phyloP scores from a whole-genome alignment of 176 grass and related monocot genomes.

The Bonia amplexicaulis region DNA sequence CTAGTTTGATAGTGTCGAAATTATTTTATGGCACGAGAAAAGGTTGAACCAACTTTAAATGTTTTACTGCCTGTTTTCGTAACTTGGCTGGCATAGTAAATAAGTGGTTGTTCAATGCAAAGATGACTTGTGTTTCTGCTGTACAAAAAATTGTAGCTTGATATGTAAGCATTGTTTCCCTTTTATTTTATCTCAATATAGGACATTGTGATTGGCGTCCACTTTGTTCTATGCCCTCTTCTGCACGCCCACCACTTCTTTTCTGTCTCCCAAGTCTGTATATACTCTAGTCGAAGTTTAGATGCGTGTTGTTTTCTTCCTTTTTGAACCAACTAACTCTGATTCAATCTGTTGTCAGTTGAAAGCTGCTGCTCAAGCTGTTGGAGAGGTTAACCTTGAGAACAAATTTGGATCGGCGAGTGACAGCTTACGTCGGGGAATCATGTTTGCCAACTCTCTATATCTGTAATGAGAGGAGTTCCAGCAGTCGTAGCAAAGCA shows the following conservation, averaged over 20 bases:
- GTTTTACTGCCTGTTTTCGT: not conserved
- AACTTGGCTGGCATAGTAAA: not conserved
- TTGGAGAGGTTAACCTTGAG: conserved; percentile 71
- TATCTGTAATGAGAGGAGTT: conserved; percentile 54
- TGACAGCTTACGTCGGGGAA: conserved; percentile 77
- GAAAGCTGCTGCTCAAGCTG: conserved; percentile 70
- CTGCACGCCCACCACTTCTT: not conserved
- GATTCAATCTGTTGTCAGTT: conserved; percentile 52
- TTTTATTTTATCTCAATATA: not conserved
- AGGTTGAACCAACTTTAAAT: not conserved
- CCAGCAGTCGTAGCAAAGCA: conserved; percentile 6
- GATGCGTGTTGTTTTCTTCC: not conserved
- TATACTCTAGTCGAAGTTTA: not conserved
- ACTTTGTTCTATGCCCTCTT: not conserved
- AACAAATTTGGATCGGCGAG: conserved; percentile 69
- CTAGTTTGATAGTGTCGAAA: not conserved
- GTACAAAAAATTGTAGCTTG: not conserved
- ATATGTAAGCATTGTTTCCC: conserved; percentile 2
- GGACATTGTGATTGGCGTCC: not conserved
- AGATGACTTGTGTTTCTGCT: not conserved
- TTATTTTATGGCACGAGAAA: not conserved
- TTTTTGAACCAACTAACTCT: not conserved
- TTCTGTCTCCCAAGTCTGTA: not conserved
- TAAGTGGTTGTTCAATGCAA: not conserved
- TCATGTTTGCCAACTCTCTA: conserved; percentile 95